phyloP scores from a whole-genome alignment of 768 basidiomycete species.

The Leccinum truebloodii region DNA sequence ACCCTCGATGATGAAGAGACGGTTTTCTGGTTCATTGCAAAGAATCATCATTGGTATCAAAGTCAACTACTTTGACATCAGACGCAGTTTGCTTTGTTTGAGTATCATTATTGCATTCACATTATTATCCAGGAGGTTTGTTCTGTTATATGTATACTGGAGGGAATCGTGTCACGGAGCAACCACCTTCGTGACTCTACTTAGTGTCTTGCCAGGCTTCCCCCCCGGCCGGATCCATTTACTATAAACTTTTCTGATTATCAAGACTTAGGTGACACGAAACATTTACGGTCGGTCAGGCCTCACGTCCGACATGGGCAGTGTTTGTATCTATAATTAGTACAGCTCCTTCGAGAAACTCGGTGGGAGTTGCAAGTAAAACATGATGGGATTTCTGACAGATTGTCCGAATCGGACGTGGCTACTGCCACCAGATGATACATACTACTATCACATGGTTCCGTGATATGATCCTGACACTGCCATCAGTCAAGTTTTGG shows the following conservation, averaged over 20 bases:
- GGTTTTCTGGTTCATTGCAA: conserved; percentile 59
- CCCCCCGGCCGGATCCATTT: too few relatives aligned
- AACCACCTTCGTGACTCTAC: too few relatives aligned
- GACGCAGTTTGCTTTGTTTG: not conserved
- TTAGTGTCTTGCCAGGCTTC: too few relatives aligned
- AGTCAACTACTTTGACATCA: conserved; percentile 31
- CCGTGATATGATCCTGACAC: not conserved
- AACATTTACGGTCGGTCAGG: not conserved
- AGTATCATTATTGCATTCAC: conserved; percentile 24
- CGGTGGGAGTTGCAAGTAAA: not conserved
- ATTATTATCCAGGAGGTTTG: not conserved
- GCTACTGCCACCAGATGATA: not conserved
- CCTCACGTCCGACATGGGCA: not conserved
- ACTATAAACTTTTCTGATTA: too few relatives aligned
- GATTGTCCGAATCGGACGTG: not conserved
- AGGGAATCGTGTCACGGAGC: not conserved
- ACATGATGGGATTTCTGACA: not conserved
- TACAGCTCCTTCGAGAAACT: not conserved
- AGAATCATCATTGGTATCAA: conserved; percentile 66
- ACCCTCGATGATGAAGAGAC: conserved; percentile 52
- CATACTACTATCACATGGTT: not conserved
- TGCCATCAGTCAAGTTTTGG: not conserved
- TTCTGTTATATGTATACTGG: not conserved
- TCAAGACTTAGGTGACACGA: too few relatives aligned
- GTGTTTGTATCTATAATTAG: not conserved